A percentile compares a stretch with the other conserved stretches of the same genome.
phyloP scores from a whole-genome alignment of 495 filamentous ascomycete species.

The Hamigera avellanea region DNA sequence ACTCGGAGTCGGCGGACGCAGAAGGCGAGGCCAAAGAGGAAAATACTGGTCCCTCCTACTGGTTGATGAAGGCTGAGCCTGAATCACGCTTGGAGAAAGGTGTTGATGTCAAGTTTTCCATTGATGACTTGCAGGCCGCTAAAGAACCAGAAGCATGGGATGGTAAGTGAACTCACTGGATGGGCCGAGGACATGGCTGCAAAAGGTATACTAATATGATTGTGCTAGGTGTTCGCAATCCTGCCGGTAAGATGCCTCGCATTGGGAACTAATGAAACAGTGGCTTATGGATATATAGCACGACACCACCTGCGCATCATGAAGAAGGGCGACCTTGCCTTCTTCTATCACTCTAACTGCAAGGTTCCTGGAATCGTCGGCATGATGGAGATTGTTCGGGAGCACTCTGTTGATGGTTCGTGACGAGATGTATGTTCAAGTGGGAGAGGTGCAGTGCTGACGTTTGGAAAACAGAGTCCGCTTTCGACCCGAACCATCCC shows the following conservation, averaged over 20 bases:
- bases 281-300: slow-evolving; percentile 32
- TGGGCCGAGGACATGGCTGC: too few species aligned
- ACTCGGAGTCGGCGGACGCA: slow-evolving; percentile 8
- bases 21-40: slow-evolving; percentile 6
- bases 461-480: slow-evolving; percentile 45
- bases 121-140: slow-evolving; percentile 69
- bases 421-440: too few species aligned
- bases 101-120: slow-evolving; percentile 82
- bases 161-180: slow-evolving; percentile 44
- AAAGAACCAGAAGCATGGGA: slow-evolving; percentile 80
- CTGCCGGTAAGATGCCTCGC: slow-evolving; percentile 28
- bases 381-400: slow-evolving; percentile 83
- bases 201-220: slow-evolving; percentile 14
- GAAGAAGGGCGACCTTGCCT: slow-evolving; percentile 83
- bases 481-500: slow-evolving; percentile 63
- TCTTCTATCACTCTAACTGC: slow-evolving; percentile 97
- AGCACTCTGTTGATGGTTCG: slow-evolving; percentile 68
- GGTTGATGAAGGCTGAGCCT: slow-evolving; percentile 95
- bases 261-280: neutral
- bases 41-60: slow-evolving; percentile 41
- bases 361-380: slow-evolving; percentile 85
- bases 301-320: slow-evolving; percentile 82
- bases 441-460: too few species aligned
- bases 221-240: slow-evolving; percentile 45
- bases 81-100: slow-evolving; percentile 78